These are phyloP conservation scores for Collybia nuda DNA, from an alignment of 768 basidiomycete genomes.

Conservation along the genomic window DNA sequence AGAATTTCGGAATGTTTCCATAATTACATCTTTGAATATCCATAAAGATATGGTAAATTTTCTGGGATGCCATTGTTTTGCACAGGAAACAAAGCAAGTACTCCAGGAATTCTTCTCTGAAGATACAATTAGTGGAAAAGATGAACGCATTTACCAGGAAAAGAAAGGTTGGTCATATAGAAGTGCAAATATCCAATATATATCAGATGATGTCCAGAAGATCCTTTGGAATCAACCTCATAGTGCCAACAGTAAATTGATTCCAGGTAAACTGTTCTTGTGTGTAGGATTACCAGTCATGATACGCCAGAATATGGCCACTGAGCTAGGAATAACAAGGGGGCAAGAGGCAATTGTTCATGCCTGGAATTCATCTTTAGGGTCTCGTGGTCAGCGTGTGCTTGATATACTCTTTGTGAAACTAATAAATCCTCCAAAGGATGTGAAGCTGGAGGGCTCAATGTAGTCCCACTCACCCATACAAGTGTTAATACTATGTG, in stretches of 20 bases:
- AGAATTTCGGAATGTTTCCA: constrained; percentile 29
- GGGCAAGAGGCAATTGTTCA: constrained; percentile 30
- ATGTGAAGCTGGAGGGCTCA: constrained; percentile 24
- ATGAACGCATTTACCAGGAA: not conserved
- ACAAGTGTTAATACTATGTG: constrained; percentile 6
- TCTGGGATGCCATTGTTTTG: constrained; percentile 27
- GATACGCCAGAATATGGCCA: constrained; percentile 28
- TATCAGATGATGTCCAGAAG: not conserved
- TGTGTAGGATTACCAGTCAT: constrained; percentile 32
- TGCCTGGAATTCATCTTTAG: constrained; percentile 23
- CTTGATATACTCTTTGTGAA: constrained; percentile 30
- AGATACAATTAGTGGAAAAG: constrained; percentile 13
- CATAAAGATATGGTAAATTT: constrained; percentile 38
- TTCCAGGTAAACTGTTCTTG: constrained; percentile 24
- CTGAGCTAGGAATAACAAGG: constrained; percentile 32
- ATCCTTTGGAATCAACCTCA: not conserved
- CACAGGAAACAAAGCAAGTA: constrained; percentile 24
- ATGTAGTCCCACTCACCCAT: constrained; percentile 28
- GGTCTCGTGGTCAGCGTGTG: constrained; percentile 15
- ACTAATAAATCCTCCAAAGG: constrained; percentile 19
- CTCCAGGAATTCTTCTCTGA: constrained; percentile 24
- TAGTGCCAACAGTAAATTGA: not conserved
- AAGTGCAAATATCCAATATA: not conserved
- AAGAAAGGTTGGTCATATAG: no score
- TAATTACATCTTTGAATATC: constrained; percentile 36